Evolutionary conservation across 768 basidiomycete genomes (phyloP).

Genomic region (Calocybe gangraenosa): DNA sequence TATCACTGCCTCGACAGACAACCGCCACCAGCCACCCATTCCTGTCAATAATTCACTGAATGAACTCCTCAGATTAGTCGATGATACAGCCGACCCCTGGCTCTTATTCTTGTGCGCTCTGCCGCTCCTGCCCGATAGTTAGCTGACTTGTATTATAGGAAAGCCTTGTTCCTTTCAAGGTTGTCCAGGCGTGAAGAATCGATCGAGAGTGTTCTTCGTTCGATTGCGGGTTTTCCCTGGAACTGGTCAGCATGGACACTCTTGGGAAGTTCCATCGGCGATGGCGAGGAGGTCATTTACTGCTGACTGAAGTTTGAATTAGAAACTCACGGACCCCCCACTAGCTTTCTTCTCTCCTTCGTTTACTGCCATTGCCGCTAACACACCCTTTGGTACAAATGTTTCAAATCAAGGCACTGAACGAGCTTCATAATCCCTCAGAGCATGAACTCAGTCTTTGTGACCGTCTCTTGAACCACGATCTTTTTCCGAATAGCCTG

Average conservation of each 20-base stretch:
- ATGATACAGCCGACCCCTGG: constrained; percentile 69
- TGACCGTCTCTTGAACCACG: constrained; percentile 64
- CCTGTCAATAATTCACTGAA: constrained; percentile 60
- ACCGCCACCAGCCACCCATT: constrained; percentile 62
- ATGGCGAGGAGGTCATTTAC: constrained; percentile 74
- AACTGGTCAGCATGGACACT: constrained; percentile 95
- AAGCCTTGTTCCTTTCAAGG: constrained; percentile 78
- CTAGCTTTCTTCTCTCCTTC: constrained; percentile 46
- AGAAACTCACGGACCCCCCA: constrained; percentile 14
- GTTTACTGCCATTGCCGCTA: constrained; percentile 40
- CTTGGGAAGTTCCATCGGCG: constrained; percentile 73
- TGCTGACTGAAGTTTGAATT: constrained; percentile 2
- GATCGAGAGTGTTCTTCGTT: constrained; percentile 73
- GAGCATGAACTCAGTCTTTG: constrained; percentile 83
- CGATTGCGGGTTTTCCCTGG: constrained; percentile 78
- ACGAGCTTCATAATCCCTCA: constrained; percentile 85
- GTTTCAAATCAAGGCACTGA: constrained; percentile 86
- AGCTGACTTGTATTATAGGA: constrained; percentile 40
- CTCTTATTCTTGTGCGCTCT: constrained; percentile 71
- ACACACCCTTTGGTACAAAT: constrained; percentile 50
- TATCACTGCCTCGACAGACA: constrained; percentile 37
- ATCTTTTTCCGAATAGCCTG: constrained; percentile 76
- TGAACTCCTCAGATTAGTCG: constrained; percentile 57
- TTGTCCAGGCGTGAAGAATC: constrained; percentile 81
- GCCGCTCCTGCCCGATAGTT: neutral